These are phyloP conservation scores for Chrysoporthe austroafricana DNA, from an alignment of 2,329 filamentous ascomycete genomes.

Conservation along the genomic window DNA sequence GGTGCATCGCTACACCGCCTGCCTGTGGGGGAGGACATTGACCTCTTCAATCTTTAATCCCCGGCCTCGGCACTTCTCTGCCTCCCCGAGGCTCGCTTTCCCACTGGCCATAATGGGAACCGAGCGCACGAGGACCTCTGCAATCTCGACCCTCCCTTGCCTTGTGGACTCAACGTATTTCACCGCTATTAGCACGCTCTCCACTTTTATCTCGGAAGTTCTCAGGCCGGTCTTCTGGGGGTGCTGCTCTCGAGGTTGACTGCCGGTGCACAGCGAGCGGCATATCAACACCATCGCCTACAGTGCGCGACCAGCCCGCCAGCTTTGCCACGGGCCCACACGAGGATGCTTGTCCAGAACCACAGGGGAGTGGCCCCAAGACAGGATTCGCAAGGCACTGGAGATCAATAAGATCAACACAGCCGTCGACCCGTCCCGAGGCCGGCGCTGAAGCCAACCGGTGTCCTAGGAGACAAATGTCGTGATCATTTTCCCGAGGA, in stretches of 20 bases:
- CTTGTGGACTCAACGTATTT: no score
- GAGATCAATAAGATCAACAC: not conserved
- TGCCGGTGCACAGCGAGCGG: no score
- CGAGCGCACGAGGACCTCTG: not conserved
- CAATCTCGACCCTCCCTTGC: not conserved
- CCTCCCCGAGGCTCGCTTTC: not conserved
- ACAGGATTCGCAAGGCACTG: not conserved
- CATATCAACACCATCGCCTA: no score
- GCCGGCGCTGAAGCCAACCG: not conserved
- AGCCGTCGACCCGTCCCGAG: not conserved
- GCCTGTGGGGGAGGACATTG: not conserved
- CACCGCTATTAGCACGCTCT: not conserved
- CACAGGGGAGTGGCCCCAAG: not conserved
- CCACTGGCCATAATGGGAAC: not conserved
- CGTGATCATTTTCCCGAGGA: not conserved
- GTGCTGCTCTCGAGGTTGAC: not conserved
- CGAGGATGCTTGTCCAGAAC: not conserved
- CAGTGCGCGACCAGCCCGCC: no score
- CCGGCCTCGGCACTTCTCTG: not conserved
- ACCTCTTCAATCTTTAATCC: not conserved
- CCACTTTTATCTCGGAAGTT: not conserved
- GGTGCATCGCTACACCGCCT: not conserved
- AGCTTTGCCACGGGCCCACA: no score
- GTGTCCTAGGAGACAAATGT: not conserved
- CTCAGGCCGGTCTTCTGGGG: not conserved